These are phyloP conservation scores for Aegilops speltoides DNA, from an alignment of 176 grass and related monocot species.

Conservation along the genomic window DNA sequence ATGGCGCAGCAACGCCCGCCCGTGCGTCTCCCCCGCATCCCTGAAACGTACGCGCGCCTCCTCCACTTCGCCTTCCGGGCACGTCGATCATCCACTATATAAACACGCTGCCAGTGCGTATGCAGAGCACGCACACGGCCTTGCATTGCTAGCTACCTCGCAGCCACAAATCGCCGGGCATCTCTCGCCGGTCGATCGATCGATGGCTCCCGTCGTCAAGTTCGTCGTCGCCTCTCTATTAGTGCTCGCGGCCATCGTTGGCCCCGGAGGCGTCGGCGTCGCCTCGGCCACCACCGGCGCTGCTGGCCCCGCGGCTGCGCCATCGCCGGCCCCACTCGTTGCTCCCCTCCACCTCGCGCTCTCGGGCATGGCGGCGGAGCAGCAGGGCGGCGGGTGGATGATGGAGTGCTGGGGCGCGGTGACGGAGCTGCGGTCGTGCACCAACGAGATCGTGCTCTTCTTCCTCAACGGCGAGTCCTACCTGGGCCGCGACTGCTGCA, in stretches of 20 bases:
- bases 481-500: conserved; percentile 69
- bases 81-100: not conserved
- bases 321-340: not conserved
- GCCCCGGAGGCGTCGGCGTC: not conserved
- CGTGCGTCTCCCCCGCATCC: not conserved
- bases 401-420: conserved; percentile 67
- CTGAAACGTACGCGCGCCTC: not conserved
- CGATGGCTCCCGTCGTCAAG: not conserved
- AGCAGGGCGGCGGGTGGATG: conserved; percentile 8
- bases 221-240: not conserved
- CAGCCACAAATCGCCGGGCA: not conserved
- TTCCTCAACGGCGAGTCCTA: conserved; percentile 77
- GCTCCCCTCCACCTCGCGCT: not conserved
- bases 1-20: not conserved
- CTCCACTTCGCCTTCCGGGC: not conserved
- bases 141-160: not conserved
- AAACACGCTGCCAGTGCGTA: not conserved
- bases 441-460: conserved; percentile 80
- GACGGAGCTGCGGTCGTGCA: conserved; percentile 56
- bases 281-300: not conserved
- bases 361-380: not conserved
- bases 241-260: not conserved
- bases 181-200: not conserved
- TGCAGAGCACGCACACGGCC: not conserved
- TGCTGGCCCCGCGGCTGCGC: not conserved